These are phyloP conservation scores for Aureobasidium namibiae DNA, from an alignment of 2,329 filamentous ascomycete species.

Conservation along the genomic window DNA sequence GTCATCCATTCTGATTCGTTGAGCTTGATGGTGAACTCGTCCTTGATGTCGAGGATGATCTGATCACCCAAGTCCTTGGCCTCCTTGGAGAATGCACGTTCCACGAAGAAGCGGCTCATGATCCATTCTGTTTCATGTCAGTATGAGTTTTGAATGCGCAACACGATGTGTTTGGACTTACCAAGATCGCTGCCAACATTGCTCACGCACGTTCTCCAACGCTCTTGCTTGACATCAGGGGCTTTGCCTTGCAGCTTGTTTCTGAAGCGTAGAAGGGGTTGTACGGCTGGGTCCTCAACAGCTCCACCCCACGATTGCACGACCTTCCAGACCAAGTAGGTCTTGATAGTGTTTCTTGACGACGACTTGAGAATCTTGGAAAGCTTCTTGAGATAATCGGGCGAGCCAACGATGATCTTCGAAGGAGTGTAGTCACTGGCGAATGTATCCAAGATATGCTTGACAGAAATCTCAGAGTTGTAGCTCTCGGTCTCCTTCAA, in stretches of 20 bases:
- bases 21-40: slow-evolving; percentile 55
- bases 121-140: slow-evolving; percentile 43
- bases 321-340: slow-evolving; percentile 58
- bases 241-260: slow-evolving; percentile 53
- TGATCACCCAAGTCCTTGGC: slow-evolving; percentile 60
- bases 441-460: slow-evolving; percentile 22
- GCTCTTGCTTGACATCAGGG: slow-evolving; percentile 52
- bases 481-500: slow-evolving; percentile 43
- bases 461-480: slow-evolving; percentile 34
- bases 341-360: slow-evolving; percentile 47
- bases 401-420: slow-evolving; percentile 51
- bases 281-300: slow-evolving; percentile 52
- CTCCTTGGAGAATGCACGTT: slow-evolving; percentile 58
- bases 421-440: slow-evolving; percentile 21
- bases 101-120: slow-evolving; percentile 61
- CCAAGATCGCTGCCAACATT: slow-evolving; percentile 51
- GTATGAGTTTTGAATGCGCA: neutral
- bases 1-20: slow-evolving; percentile 57
- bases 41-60: slow-evolving; percentile 63
- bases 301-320: slow-evolving; percentile 45
- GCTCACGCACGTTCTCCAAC: slow-evolving; percentile 57
- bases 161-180: neutral
- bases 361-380: slow-evolving; percentile 48
- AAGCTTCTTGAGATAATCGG: slow-evolving; percentile 52
- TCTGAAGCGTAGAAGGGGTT: slow-evolving; percentile 51